Evolutionary conservation across 202 grass and related monocot genomes (phyloP).

Genomic region (Thinopyrum obtusiflorum): DNA sequence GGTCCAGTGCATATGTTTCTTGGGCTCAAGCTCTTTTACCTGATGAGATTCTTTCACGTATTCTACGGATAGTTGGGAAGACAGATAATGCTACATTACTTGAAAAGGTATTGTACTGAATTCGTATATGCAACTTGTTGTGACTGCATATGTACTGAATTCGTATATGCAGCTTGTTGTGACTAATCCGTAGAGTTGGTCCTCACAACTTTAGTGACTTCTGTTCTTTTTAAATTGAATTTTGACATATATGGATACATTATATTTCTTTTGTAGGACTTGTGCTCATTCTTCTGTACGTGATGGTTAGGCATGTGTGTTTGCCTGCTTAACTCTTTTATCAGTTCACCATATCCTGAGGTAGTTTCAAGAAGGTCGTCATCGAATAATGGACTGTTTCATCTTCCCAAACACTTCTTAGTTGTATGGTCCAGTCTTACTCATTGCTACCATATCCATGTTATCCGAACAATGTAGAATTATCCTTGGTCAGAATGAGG

Average conservation of each 20-base stretch:
- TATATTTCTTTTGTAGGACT: neutral
- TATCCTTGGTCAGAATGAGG: neutral
- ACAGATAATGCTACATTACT: constrained; percentile 63
- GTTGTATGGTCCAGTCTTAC: neutral
- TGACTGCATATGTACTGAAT: constrained; percentile 32
- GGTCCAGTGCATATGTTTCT: constrained; percentile 42
- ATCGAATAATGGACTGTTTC: constrained; percentile 6
- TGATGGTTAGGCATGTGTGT: neutral
- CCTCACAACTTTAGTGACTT: neutral
- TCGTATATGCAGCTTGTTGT: neutral
- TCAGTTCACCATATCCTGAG: constrained; percentile 13
- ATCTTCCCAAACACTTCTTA: neutral
- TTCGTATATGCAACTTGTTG: neutral
- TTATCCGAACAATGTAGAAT: constrained; percentile 7
- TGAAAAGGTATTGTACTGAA: constrained; percentile 61
- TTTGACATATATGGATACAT: neutral
- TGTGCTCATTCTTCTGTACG: neutral
- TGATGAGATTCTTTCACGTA: constrained; percentile 69
- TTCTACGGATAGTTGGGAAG: constrained; percentile 84
- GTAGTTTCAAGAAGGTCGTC: neutral
- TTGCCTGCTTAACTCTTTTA: constrained; percentile 14
- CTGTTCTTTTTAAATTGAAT: neutral
- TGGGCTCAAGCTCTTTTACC: constrained; percentile 70
- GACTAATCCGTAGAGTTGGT: neutral
- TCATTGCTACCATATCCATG: constrained; percentile 25